These are phyloP conservation scores for Colletotrichum sp. DNA, from an alignment of 2,329 filamentous ascomycete species.

Conservation along the genomic window DNA sequence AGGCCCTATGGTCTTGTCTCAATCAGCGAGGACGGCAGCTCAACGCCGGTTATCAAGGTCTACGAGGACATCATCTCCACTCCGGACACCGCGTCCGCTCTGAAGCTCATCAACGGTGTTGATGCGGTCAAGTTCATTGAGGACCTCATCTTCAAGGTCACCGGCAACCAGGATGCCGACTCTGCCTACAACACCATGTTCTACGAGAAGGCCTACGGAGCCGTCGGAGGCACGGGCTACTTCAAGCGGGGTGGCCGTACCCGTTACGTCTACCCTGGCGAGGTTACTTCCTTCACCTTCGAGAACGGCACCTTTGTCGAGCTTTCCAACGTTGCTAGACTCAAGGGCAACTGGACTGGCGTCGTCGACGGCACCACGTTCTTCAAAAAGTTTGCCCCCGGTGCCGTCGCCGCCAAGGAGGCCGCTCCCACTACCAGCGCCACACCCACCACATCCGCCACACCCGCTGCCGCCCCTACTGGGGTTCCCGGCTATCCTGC, in stretches of 20 bases:
- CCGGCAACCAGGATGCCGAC: slow-evolving; percentile 26
- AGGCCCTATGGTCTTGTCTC: slow-evolving; percentile 42
- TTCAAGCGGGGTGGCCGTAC: slow-evolving; percentile 32
- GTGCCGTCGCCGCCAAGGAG: neutral
- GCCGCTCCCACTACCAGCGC: neutral
- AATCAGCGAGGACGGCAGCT: slow-evolving; percentile 35
- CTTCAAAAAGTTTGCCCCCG: slow-evolving; percentile 33
- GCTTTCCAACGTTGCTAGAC: slow-evolving; percentile 30
- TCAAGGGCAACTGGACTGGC: slow-evolving; percentile 29
- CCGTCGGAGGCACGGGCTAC: slow-evolving; percentile 24
- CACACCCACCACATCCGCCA: neutral
- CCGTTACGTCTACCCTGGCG: slow-evolving; percentile 29
- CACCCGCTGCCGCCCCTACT: neutral
- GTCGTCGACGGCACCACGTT: slow-evolving; percentile 34
- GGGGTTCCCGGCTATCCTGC: slow-evolving; percentile 26
- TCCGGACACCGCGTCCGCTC: slow-evolving; percentile 23
- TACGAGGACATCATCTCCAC: slow-evolving; percentile 35
- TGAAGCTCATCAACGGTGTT: slow-evolving; percentile 29
- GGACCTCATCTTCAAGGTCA: slow-evolving; percentile 19
- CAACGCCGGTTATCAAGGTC: slow-evolving; percentile 50
- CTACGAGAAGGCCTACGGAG: slow-evolving; percentile 26
- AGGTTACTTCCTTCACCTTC: slow-evolving; percentile 36
- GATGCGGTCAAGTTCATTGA: slow-evolving; percentile 25
- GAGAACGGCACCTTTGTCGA: slow-evolving; percentile 35
- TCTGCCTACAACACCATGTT: slow-evolving; percentile 43